Percentiles rank a stretch among this genome's conserved stretches.
These are phyloP conservation scores for Fusarium vanettenii DNA, from an alignment of 2,329 filamentous ascomycete genomes.

Conservation along the genomic window DNA sequence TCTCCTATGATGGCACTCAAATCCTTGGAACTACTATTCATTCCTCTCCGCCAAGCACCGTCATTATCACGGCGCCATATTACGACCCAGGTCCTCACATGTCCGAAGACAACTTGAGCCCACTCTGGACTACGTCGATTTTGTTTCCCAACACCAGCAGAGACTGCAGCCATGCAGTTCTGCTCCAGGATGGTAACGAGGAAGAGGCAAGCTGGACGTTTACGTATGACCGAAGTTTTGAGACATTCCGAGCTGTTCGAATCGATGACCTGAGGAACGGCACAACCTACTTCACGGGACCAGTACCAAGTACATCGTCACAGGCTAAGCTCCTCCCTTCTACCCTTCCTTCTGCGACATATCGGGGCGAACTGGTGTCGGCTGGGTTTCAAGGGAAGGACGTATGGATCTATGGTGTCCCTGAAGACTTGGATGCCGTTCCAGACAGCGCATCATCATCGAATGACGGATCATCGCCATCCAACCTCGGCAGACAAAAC, in stretches of 20 bases:
- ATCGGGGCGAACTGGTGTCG: slow-evolving; percentile 76
- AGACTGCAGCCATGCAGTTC: slow-evolving; percentile 80
- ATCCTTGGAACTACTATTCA: slow-evolving; percentile 80
- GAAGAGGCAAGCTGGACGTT: slow-evolving; percentile 81
- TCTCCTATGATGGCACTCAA: slow-evolving; percentile 83
- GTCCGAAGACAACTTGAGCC: slow-evolving; percentile 75
- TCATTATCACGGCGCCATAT: slow-evolving; percentile 83
- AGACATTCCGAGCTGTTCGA: slow-evolving; percentile 81
- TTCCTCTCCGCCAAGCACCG: slow-evolving; percentile 73
- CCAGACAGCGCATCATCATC: slow-evolving; percentile 54
- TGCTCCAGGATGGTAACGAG: slow-evolving; percentile 70
- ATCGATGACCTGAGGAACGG: slow-evolving; percentile 81
- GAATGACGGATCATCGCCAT: slow-evolving; percentile 37
- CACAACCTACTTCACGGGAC: slow-evolving; percentile 83
- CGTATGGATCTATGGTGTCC: slow-evolving; percentile 83
- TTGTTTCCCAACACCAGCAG: slow-evolving; percentile 84
- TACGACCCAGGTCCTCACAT: slow-evolving; percentile 77
- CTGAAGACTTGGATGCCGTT: slow-evolving; percentile 75
- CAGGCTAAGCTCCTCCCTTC: slow-evolving; percentile 73
- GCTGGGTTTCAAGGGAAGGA: slow-evolving; percentile 79
- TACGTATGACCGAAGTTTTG: slow-evolving; percentile 80
- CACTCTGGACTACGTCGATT: slow-evolving; percentile 88
- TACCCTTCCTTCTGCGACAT: slow-evolving; percentile 76
- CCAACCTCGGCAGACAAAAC: slow-evolving; percentile 46
- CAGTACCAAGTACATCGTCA: slow-evolving; percentile 63